phyloP scores from a whole-genome alignment of 176 grass and related monocot species.

The Oryza glumipatula region DNA sequence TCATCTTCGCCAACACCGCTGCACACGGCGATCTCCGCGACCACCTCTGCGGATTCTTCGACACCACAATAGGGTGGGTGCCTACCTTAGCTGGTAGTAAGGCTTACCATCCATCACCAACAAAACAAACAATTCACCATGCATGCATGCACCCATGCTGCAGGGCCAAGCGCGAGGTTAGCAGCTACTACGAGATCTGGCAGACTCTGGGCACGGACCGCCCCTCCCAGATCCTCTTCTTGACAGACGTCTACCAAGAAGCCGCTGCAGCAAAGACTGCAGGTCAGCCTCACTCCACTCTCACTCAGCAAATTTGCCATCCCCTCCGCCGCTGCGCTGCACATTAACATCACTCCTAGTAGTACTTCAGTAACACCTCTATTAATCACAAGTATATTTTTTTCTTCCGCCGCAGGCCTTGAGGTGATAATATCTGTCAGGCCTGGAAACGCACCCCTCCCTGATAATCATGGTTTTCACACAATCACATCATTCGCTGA shows the following conservation, averaged over 20 bases:
- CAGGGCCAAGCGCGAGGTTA: conserved; percentile 75
- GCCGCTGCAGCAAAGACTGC: conserved; percentile 79
- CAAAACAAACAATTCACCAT: no score
- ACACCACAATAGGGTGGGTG: conserved; percentile 71
- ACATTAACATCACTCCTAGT: no score
- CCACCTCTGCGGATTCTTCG: conserved; percentile 85
- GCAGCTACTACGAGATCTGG: conserved; percentile 84
- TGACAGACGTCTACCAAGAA: conserved; percentile 83
- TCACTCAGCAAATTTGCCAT: background rate
- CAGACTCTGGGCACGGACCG: conserved; percentile 72
- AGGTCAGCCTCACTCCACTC: conserved; percentile 44
- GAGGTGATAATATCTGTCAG: conserved; percentile 78
- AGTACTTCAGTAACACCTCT: no score
- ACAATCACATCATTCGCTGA: conserved; percentile 75
- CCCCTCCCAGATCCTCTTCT: conserved; percentile 80
- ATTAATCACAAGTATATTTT: no score
- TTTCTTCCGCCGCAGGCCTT: conserved; percentile 54
- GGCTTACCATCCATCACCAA: no score
- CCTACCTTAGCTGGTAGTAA: no score
- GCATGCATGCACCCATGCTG: no score
- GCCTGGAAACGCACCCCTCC: conserved; percentile 68
- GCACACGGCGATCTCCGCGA: conserved; percentile 70
- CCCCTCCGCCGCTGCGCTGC: no score
- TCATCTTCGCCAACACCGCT: conserved; percentile 91
- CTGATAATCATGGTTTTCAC: conserved; percentile 66